Base-by-base conservation (phyloP, 306 rosid species). In the Neltuma alba region DNA sequence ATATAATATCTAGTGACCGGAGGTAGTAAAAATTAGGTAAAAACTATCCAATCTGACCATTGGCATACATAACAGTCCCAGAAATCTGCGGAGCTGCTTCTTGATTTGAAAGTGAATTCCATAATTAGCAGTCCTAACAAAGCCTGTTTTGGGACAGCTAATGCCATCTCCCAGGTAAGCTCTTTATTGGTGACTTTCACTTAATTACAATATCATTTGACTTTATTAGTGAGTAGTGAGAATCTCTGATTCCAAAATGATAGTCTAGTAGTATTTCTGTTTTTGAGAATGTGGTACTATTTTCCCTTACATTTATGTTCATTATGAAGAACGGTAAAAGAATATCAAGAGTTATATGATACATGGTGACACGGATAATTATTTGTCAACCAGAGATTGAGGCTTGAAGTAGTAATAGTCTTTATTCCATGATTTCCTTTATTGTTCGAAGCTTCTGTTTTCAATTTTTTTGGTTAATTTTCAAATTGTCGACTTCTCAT, bases 61-160 rank as follows among this genome's bases (percentile, higher is more conserved):
- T 82, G 84, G 74, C 77, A 71, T 80, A 38, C 69, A 62, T 83
- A 75, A 83, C 92, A 93, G 98, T 91, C 99, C 88, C 97, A 95
- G 89, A 93, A 95, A 85, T 87, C 88, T 64, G 97, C 96, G 7
- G 98, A 90, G 90, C 87, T 95, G 66, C 98, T 95, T 62, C 93
- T 95, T 77, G 99, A 95, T 88, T 85, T 88, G 84, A 89, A 76
- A 67, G 90, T 92, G 76, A 88, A 78, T 83, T 85, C 96, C 76
- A 78, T 92, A 82, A 77, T 92, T 63, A 90, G 92, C 80, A 89
- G 98, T 88, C 85, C 91, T 40, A 89, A 70, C 80, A 88, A 86
- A 85, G 92, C 96, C 74, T 89, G 91, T 79, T 69, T 85, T 38
- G 98, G 88, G 83, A 91, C 98, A 80, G 94, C 96, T 75, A 55